Evolutionary conservation across 1,284 basidiomycete species (phyloP), one percentile per base, ranked within the genome.

Genomic region (Fereydounia khargensis): DNA sequence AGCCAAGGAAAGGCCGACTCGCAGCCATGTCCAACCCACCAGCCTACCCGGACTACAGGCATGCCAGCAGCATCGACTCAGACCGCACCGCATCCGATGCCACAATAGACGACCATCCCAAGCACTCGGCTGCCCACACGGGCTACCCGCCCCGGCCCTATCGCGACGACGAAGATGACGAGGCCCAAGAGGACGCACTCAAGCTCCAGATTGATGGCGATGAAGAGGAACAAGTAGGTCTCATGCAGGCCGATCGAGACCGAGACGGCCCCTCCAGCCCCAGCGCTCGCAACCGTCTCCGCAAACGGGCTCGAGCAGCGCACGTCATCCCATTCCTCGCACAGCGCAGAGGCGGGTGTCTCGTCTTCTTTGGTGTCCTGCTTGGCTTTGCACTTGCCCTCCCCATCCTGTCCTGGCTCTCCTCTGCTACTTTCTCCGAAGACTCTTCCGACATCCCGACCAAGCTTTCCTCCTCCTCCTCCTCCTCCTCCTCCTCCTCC

Each of bases 171-270:
- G 36, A 23, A 16, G 17, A 25, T 9, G 35, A 41, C 3, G 44
- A 54, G 14, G 51, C 46, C 11, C 19, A 44, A 3, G 42, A 42
- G 17, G 48, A 35, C 8, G 45, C 35, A 2, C 16, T 42, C 0
- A 45, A 41, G 13, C 4, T 52, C 22, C 23, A 21, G 14, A 27
- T 59, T 2, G 35, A 44, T 34, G 5, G 13, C 16, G 62, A 68
- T 23, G 66, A 68, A 18, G 64, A 68, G 8, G 64, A 68, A 30
- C 27, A 47, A 27, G 66, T 66, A 3, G 56, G 64, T 2, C 31
- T 68, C 16, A 68, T 68, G 64, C 55, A 64, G 31, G 42, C 31
- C 0, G 60, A 65, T 20, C 28, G 65, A 19, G 45, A 47, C 32
- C 27, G 31, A n/a, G n/a, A n/a, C n/a, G n/a, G n/a, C n/a, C n/a